phyloP scores from a whole-genome alignment of 1,284 basidiomycete genomes.

The Laetiporus sulphureus region DNA sequence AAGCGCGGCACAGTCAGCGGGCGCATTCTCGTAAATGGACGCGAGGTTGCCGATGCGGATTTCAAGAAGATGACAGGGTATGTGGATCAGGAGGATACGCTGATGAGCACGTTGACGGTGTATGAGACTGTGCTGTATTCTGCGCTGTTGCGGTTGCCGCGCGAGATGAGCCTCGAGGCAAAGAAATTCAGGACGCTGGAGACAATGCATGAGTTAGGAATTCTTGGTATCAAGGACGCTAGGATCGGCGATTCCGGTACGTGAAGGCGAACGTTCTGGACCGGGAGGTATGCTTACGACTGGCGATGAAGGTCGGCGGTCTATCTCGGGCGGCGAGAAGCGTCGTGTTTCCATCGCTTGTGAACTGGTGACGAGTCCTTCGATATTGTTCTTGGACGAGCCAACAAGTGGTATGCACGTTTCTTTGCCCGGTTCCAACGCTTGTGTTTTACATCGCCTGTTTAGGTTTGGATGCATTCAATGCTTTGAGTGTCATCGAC shows the following conservation, averaged over 20 bases:
- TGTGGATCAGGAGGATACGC: constrained; percentile 96
- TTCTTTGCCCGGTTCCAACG: too few relatives aligned
- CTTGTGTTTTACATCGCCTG: constrained; percentile 3
- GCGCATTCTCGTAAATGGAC: constrained; percentile 81
- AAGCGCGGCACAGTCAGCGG: constrained; percentile 81
- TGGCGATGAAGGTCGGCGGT: constrained; percentile 52
- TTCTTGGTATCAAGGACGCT: constrained; percentile 85
- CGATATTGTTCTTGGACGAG: constrained; percentile 94
- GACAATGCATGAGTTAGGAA: constrained; percentile 94
- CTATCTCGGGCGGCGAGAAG: constrained; percentile 95
- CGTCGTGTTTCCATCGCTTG: constrained; percentile 96
- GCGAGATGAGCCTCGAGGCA: constrained; percentile 91
- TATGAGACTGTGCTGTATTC: constrained; percentile 97
- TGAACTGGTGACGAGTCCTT: constrained; percentile 93
- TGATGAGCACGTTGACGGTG: constrained; percentile 94
- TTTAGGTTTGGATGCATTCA: constrained; percentile 86
- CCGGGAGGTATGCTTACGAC: constrained; percentile 3
- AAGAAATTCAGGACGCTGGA: constrained; percentile 94
- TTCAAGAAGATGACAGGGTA: constrained; percentile 89
- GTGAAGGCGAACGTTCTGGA: constrained; percentile 15
- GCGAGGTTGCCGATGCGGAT: constrained; percentile 65
- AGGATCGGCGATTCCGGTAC: constrained; percentile 82
- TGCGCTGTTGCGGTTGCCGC: constrained; percentile 81
- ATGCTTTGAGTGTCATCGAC: constrained; percentile 92
- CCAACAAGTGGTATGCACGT: constrained; percentile 75